Evolutionary conservation across 345 rosid species (phyloP).

Genomic region (Populus tremula): DNA sequence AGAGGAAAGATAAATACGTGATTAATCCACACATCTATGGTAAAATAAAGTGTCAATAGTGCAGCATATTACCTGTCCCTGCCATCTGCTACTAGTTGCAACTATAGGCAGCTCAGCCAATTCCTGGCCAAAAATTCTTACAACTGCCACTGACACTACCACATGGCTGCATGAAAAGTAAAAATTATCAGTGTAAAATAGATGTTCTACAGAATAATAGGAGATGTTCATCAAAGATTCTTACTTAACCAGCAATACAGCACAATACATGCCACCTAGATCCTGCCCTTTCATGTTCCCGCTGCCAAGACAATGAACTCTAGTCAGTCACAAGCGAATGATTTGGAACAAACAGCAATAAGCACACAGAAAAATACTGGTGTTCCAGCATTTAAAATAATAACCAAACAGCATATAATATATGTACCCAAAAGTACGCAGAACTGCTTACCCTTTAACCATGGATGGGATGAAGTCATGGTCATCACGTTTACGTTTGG

Average conservation of each 20-base stretch:
- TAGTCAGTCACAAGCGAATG: conserved; percentile 2
- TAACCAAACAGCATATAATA: background rate
- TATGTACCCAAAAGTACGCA: background rate
- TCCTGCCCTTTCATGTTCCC: conserved; percentile 62
- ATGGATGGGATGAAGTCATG: conserved; percentile 81
- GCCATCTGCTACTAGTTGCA: conserved; percentile 63
- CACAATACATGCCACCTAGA: conserved; percentile 81
- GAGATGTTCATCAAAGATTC: conserved; percentile 18
- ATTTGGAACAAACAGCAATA: background rate
- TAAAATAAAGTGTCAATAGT: too few relatives aligned
- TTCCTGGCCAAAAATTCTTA: conserved; percentile 77
- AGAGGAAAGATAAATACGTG: too few relatives aligned
- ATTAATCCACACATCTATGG: background rate
- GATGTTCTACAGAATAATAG: background rate
- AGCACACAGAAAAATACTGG: background rate
- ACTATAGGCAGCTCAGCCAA: conserved; percentile 91
- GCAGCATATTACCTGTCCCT: conserved; percentile 60
- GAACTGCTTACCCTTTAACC: conserved; percentile 71
- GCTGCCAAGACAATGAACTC: conserved; percentile 35
- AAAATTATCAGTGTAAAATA: background rate
- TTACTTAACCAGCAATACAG: conserved; percentile 77
- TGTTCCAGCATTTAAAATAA: background rate
- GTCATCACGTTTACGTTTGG: conserved; percentile 24
- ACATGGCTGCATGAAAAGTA: conserved; percentile 53
- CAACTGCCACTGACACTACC: conserved; percentile 71